Evolutionary conservation across 148 eudicot genomes (phyloP).

Genomic region (Camellia japonica): DNA sequence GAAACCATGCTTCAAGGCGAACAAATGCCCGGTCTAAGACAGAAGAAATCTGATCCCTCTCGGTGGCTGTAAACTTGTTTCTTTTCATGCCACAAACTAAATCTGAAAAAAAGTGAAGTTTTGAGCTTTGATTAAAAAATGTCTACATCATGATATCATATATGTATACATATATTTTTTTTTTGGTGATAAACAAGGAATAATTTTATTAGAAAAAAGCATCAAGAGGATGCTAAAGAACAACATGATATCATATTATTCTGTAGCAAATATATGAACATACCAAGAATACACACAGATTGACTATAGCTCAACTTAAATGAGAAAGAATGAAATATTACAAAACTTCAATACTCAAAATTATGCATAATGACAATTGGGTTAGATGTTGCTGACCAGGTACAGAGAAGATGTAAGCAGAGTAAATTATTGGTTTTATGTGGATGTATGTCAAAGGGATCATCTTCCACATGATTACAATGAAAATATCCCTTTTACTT

Average conservation of each 20-base stretch:
- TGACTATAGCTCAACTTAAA: background rate
- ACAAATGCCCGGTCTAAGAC: constrained; percentile 69
- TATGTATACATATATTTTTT: no score
- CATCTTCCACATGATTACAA: background rate
- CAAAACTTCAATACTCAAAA: background rate
- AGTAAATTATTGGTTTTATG: background rate
- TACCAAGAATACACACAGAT: background rate
- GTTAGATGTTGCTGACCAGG: background rate
- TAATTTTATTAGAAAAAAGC: no score
- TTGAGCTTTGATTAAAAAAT: background rate
- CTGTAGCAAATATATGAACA: background rate
- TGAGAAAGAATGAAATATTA: background rate
- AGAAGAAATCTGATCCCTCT: constrained; percentile 54
- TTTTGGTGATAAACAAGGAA: no score
- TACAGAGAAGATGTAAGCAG: background rate
- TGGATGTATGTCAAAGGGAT: constrained; percentile 1
- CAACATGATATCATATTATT: background rate
- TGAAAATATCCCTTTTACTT: background rate
- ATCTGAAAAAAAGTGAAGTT: constrained; percentile 46
- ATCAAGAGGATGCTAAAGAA: background rate
- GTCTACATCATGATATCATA: background rate
- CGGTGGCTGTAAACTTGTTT: constrained; percentile 47
- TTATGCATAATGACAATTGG: background rate
- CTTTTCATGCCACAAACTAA: constrained; percentile 57
- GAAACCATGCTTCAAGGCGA: constrained; percentile 96